Conservation (phyloP, 768 basidiomycete species). For the Leccinum broughii region DNA sequence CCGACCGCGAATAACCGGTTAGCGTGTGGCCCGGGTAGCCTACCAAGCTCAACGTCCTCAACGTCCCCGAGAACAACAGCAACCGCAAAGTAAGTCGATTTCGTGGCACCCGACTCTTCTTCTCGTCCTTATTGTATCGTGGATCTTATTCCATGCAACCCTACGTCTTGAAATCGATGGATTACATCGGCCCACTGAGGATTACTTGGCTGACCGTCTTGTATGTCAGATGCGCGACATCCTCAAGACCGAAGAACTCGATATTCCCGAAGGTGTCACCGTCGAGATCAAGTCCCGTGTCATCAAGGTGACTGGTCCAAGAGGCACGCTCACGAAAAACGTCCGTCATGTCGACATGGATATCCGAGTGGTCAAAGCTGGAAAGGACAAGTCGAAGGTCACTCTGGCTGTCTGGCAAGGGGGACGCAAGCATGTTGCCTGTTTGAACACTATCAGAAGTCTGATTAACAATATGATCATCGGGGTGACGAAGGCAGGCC, state of each 20-base stretch:
- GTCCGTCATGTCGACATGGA: constrained; percentile 95
- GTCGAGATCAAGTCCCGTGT: constrained; percentile 88
- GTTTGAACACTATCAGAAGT: constrained; percentile 93
- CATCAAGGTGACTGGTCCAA: constrained; percentile 89
- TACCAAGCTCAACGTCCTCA: constrained; percentile 22
- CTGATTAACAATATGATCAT: constrained; percentile 97
- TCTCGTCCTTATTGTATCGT: not conserved
- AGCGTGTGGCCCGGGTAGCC: not conserved
- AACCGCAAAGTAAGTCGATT: constrained; percentile 30
- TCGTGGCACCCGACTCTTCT: not conserved
- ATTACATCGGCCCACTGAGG: constrained; percentile 37
- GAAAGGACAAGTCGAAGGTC: constrained; percentile 72
- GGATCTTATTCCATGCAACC: constrained; percentile 3
- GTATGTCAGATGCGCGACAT: constrained; percentile 82
- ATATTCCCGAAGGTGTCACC: constrained; percentile 81
- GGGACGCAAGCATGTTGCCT: constrained; percentile 97
- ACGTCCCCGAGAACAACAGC: constrained; percentile 28
- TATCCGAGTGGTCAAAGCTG: constrained; percentile 72
- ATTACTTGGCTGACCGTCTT: constrained; percentile 31
- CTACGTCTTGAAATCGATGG: constrained; percentile 29
- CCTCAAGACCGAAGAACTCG: constrained; percentile 90
- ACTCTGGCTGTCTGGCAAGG: constrained; percentile 97
- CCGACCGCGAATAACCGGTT: constrained; percentile 35
- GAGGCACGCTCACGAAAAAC: constrained; percentile 90
- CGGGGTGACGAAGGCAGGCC: constrained; percentile 87